Evolutionary conservation across 176 grass and related monocot genomes (phyloP).

Genomic region (Secale cereale): DNA sequence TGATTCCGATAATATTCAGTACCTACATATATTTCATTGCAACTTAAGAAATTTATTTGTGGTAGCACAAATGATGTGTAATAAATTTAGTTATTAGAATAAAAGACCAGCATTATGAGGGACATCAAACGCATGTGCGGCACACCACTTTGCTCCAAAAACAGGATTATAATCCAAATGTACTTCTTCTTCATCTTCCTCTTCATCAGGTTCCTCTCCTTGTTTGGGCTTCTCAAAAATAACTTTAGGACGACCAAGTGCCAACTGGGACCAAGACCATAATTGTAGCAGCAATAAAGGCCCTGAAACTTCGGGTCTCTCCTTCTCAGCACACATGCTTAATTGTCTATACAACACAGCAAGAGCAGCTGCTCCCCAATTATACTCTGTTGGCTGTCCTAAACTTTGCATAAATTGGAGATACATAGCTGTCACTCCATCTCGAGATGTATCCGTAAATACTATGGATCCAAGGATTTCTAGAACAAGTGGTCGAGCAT

Average conservation of each 20-base stretch:
- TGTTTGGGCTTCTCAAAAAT: neutral
- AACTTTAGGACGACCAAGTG: neutral
- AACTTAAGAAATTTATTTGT: too few relatives aligned
- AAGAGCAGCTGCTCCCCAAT: too few relatives aligned
- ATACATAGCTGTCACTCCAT: too few relatives aligned
- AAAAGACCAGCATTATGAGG: neutral
- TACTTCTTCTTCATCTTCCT: neutral
- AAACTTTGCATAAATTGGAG: too few relatives aligned
- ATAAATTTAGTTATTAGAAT: neutral
- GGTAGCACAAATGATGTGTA: too few relatives aligned
- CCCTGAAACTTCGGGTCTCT: neutral
- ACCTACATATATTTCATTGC: too few relatives aligned
- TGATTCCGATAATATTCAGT: neutral
- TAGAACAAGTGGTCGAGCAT: too few relatives aligned
- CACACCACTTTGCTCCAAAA: neutral
- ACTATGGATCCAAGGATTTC: too few relatives aligned
- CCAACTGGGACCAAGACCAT: neutral
- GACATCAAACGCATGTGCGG: neutral
- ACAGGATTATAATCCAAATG: neutral
- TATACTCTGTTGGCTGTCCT: too few relatives aligned
- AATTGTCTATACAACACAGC: too few relatives aligned
- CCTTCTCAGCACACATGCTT: neutral
- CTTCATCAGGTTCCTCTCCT: too few relatives aligned
- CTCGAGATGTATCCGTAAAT: too few relatives aligned
- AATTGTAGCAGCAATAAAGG: neutral